These are phyloP conservation scores for Xylaria hypoxylon DNA, from an alignment of 2,329 filamentous ascomycete genomes.

Conservation along the genomic window DNA sequence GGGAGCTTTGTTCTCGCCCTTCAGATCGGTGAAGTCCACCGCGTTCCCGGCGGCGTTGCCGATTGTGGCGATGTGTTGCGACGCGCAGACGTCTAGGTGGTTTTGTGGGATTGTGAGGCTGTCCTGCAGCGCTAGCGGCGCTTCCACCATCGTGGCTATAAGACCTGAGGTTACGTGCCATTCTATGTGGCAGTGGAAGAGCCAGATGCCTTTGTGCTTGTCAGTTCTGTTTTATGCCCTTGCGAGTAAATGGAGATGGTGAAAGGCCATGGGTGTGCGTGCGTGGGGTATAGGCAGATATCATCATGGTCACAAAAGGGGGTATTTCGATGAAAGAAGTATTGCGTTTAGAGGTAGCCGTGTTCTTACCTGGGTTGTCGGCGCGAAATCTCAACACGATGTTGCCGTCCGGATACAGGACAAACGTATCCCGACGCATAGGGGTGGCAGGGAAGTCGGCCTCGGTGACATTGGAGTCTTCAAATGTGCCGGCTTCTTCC, in stretches of 20 bases:
- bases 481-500: conserved; percentile 68
- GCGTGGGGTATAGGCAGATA: not conserved
- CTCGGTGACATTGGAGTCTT: conserved; percentile 58
- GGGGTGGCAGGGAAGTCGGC: conserved; percentile 65
- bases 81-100: conserved; percentile 69
- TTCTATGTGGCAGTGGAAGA: conserved; percentile 85
- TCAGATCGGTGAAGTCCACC: conserved; percentile 70
- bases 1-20: conserved; percentile 68
- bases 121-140: conserved; percentile 71
- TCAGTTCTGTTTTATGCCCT: not conserved
- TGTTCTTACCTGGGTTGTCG: conserved; percentile 69
- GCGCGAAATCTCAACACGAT: conserved; percentile 75
- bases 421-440: conserved; percentile 75
- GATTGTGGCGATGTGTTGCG: conserved; percentile 59
- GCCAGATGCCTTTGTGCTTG: conserved; percentile 64
- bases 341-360: not conserved
- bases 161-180: conserved; percentile 80
- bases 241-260: not conserved
- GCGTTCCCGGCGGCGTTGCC: conserved; percentile 84
- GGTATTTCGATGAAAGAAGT: not conserved
- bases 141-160: conserved; percentile 72
- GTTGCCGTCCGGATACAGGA: conserved; percentile 73
- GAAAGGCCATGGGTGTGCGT: not conserved
- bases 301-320: too few relatives aligned
- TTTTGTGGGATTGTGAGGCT: conserved; percentile 68